Evolutionary conservation across 139 green algal species (phyloP), one percentile per base, ranked within the genome.

Genomic region (Tetradesmus obliquus): DNA sequence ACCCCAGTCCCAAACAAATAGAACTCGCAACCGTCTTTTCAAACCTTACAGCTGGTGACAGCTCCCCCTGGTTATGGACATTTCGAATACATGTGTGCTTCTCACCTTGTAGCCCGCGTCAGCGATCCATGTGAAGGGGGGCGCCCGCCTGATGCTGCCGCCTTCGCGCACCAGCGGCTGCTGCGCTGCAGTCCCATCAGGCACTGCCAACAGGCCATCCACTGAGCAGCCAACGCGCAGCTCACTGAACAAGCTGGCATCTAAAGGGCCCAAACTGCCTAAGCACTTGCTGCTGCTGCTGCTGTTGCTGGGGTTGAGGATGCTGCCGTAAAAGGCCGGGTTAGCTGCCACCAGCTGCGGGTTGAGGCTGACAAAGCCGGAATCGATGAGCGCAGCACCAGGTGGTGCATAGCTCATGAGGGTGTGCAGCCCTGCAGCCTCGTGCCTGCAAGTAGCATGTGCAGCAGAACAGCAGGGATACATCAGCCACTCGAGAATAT

Each of bases 151-250:
- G 57, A 79, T 57, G 24, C 84, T 88, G 84, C 57, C 55, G 8
- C 12, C 57, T 32, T 88, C 82, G 51, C n/a, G 74, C n/a, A 82
- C n/a, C 74, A 82, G 74, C n/a, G 2, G 74, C 84, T 57, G 55
- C 83, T 55, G 83, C 83, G 83, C 83, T 76, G 57, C 55, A 55
- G 82, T 17, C 20, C 13, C 55, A 4, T 9, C 72, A 2, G 84
- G 84, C 17, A 79, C 57, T 9, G 57, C 57, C 58, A 88, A 24
- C 84, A 88, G n/a, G 5, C 84, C 84, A 55, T 88, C 84, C 7
- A 88, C 13, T 58, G 84, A 88, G 22, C 84, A 88, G n/a, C 84
- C 84, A 10, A 88, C 12, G 12, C 45, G 71, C 57, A 88, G 54
- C n/a, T 76, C n/a, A 3, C 10, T 79, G 12, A n/a, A 88, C n/a